Conservation (phyloP, 768 basidiomycete genomes). For the Macrolepiota albuminosa region DNA sequence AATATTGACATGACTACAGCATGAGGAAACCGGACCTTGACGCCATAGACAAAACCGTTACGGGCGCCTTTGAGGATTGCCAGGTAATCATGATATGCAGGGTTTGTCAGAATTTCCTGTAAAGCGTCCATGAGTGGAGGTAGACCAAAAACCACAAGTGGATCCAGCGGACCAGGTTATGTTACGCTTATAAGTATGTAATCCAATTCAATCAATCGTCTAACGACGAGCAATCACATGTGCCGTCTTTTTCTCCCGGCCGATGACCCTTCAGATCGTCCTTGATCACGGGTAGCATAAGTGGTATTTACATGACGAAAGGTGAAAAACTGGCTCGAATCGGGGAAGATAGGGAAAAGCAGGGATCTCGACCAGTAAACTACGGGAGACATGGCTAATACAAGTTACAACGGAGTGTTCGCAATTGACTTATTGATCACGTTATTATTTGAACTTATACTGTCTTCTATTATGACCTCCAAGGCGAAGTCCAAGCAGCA, state of each 20-base stretch:
- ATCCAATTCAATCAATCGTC: neutral
- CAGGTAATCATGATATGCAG: slow-evolving; percentile 84
- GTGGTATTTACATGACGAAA: neutral
- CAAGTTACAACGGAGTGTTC: neutral
- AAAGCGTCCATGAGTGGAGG: slow-evolving; percentile 26
- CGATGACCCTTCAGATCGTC: neutral
- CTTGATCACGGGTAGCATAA: neutral
- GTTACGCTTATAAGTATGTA: neutral
- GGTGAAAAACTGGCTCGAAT: neutral
- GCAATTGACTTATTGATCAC: neutral
- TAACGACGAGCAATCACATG: slow-evolving; percentile 20
- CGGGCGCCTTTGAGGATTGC: slow-evolving; percentile 93
- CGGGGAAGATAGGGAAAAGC: neutral
- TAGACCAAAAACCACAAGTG: neutral
- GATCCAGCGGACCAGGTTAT: slow-evolving; percentile 1
- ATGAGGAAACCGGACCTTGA: slow-evolving; percentile 92
- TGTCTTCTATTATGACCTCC: slow-evolving; percentile 26
- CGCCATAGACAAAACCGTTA: slow-evolving; percentile 87
- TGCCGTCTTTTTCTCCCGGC: neutral
- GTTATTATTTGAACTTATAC: neutral
- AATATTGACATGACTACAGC: slow-evolving; percentile 94
- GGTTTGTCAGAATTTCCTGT: slow-evolving; percentile 54
- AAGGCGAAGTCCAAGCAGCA: slow-evolving; percentile 74
- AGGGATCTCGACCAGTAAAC: neutral
- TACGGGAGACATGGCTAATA: neutral